Evolutionary conservation across 345 rosid genomes (phyloP).

Genomic region (Lenwebbia sp.): DNA sequence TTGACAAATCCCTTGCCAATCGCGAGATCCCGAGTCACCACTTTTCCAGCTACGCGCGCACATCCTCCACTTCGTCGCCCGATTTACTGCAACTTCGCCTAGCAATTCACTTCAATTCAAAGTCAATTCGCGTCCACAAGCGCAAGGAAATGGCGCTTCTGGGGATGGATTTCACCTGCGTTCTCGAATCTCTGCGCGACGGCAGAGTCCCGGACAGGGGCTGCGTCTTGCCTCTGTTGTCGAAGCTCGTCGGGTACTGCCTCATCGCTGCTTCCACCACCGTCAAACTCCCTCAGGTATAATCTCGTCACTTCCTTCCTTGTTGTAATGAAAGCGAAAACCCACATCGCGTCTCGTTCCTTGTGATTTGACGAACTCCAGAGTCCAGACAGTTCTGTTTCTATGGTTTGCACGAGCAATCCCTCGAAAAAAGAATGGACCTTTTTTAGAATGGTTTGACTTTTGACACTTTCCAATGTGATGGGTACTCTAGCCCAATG

Average conservation of each 20-base stretch:
- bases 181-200: constrained; percentile 45
- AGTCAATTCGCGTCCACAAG: neutral
- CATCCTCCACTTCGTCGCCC: neutral
- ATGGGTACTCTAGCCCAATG: neutral
- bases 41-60: neutral
- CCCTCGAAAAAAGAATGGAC: neutral
- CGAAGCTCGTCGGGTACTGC: constrained; percentile 84
- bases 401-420: neutral
- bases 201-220: constrained; percentile 57
- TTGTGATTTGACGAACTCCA: neutral
- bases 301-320: neutral
- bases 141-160: constrained; percentile 1
- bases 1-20: neutral
- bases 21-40: neutral
- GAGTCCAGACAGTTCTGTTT: neutral
- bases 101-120: neutral
- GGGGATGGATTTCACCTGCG: constrained; percentile 73
- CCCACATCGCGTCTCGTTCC: neutral
- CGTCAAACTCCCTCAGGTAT: constrained; percentile 90
- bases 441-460: neutral
- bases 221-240: constrained; percentile 73
- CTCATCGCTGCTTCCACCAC: constrained; percentile 93
- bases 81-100: neutral
- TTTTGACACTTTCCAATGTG: neutral
- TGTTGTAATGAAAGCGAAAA: neutral